Base-by-base conservation (phyloP, 768 basidiomycete species). In the Lepiota brunneoincarnata region DNA sequence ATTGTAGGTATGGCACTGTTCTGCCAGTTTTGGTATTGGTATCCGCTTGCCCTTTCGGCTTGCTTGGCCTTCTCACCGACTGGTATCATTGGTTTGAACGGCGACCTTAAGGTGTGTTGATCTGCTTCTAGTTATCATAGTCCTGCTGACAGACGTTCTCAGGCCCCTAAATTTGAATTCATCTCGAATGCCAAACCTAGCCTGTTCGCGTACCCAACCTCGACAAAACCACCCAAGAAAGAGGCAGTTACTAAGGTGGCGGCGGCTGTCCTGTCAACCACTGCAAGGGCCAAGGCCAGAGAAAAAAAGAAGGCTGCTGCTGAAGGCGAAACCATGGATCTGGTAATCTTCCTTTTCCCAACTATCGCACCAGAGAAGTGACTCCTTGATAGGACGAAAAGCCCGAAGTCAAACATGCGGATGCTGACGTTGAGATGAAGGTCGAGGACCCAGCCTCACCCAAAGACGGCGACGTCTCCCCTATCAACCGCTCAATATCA, bases 11-110 rank as follows among this genome's bases (percentile, higher is more conserved):
- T 98, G 89, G 86, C 90, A 15, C 72, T 99, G 66, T 99, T 99
- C 76, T 91, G 91, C 64, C 97, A 99, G 69, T 98, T 99, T 73
- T 99, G 97, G 97, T 98, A 98, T 69, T 99, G 97, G 97, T 99
- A 95, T 72, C 97, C 97, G 31, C 76, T 98, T 23, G 93, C 94
- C 12, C 95, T 98, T 64, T 93, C 90, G 58, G 89, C 91, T 14
- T 90, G 88, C 62, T 73, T 99, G 59, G 88, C 95, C 2, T 98
- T 99, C 70, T 89, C 92, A 52, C 95, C 97, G 2, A 99, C 97
- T 12, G 94, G 89, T 7, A 87, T 99, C 52, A 93, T 99, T 62
- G 96, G 93, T 26, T 70, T 98, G 54, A 89, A 93, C 62, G 86
- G 81, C 57, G 83, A 94, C 57, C 73, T 98, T 47, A 89, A 91